Evolutionary conservation across 352 stramenopile genomes (phyloP).

Genomic region (Pythium oligandrum): DNA sequence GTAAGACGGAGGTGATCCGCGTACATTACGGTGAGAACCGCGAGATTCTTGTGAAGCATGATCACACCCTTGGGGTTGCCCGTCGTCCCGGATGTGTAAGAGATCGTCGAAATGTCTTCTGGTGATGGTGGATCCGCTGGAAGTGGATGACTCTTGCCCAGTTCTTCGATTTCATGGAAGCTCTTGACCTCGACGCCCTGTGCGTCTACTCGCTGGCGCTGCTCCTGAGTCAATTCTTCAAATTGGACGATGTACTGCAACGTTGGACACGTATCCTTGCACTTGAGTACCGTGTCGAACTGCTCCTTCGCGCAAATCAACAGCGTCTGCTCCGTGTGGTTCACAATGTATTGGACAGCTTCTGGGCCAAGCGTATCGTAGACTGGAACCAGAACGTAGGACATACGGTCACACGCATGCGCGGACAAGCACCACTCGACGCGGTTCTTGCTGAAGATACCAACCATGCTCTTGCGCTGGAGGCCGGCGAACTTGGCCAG

Average conservation of each 20-base stretch:
- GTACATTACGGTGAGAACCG: conserved; percentile 15
- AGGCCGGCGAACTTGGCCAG: conserved; percentile 8
- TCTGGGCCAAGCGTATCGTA: conserved; percentile 56
- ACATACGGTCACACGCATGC: conserved; percentile 42
- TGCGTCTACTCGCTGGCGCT: conserved; percentile 13
- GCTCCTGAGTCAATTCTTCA: conserved; percentile 25
- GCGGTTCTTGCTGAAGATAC: conserved; percentile 47
- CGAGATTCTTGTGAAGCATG: conserved; percentile 77
- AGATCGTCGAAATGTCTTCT: conserved; percentile 87
- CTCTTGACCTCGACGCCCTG: conserved; percentile 27
- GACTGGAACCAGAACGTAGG: conserved; percentile 40
- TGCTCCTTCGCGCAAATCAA: conserved; percentile 42
- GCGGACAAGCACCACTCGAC: conserved; percentile 39
- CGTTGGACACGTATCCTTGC: conserved; percentile 22
- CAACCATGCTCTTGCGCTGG: conserved; percentile 32
- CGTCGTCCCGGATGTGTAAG: conserved; percentile 92
- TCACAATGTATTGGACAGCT: conserved; percentile 43
- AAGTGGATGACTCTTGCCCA: conserved; percentile 20
- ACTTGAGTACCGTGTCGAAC: conserved; percentile 33
- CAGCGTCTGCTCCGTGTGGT: conserved; percentile 45
- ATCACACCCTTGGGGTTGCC: conserved; percentile 94
- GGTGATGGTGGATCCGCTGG: conserved; percentile 27
- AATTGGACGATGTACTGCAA: conserved; percentile 37
- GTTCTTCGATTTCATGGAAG: conserved; percentile 21
- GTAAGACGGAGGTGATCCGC: conserved; percentile 16